Conservation (phyloP, 495 filamentous ascomycete genomes). For the Rhizodiscina lignyota region DNA sequence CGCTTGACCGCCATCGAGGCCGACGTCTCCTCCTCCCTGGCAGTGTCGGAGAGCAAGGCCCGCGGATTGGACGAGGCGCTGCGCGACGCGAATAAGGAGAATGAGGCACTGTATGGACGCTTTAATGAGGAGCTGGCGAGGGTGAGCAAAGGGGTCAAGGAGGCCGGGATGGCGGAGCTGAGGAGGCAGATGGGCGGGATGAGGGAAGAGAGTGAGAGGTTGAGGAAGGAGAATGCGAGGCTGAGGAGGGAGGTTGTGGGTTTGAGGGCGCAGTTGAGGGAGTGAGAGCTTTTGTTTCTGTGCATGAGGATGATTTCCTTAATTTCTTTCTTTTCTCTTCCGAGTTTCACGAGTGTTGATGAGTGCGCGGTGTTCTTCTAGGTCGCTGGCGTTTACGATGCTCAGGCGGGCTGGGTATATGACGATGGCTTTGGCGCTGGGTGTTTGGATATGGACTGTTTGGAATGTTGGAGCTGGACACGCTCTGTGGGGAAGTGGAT, state of each 20-base stretch:
- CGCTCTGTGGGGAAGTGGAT: no score
- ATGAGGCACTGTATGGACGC: constrained; percentile 81
- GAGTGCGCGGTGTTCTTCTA: no score
- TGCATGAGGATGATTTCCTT: no score
- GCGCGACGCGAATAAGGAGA: constrained; percentile 78
- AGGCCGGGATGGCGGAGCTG: constrained; percentile 42
- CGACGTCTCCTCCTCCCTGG: constrained; percentile 52
- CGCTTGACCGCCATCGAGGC: constrained; percentile 43
- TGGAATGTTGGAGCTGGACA: no score
- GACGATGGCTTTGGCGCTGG: no score
- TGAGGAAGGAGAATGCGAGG: constrained; percentile 66
- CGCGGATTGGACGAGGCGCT: constrained; percentile 79
- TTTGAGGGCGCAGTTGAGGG: constrained; percentile 15
- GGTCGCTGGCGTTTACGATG: no score
- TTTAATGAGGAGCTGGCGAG: constrained; percentile 83
- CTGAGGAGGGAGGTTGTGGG: constrained; percentile 41
- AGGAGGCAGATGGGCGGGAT: constrained; percentile 37
- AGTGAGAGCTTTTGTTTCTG: no score
- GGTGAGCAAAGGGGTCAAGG: constrained; percentile 55
- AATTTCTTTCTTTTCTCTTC: no score
- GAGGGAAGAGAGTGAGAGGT: constrained; percentile 17
- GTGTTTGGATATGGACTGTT: no score
- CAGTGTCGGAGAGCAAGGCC: constrained; percentile 58
- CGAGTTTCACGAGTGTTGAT: no score
- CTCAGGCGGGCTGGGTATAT: no score